A percentile compares a stretch with the other conserved stretches of the same genome.
phyloP scores from a whole-genome alignment of 2,329 filamentous ascomycete genomes.

The Aureobasidium mangrovei region DNA sequence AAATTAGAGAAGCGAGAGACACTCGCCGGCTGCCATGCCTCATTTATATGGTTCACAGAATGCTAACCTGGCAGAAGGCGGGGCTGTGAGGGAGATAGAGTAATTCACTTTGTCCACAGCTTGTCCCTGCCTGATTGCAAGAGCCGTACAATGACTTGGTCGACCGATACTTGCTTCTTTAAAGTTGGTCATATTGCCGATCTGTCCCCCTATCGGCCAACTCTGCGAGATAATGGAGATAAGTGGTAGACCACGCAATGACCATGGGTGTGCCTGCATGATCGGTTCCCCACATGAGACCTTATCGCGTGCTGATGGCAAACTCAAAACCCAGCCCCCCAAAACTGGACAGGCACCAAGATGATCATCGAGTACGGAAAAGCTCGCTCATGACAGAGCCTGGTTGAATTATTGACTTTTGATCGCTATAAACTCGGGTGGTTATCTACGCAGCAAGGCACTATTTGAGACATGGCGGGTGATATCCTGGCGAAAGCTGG shows the following conservation, averaged over 20 bases:
- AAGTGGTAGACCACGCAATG: no score
- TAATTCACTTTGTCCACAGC: background rate
- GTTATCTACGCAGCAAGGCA: no score
- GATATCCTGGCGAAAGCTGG: background rate
- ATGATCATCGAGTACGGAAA: no score
- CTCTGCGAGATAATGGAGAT: constrained; percentile 1
- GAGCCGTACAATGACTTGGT: no score
- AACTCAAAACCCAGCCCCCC: no score
- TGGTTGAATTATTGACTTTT: background rate
- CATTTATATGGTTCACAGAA: constrained; percentile 4
- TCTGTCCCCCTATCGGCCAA: background rate
- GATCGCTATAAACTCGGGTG: constrained; percentile 1
- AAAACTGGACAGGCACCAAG: no score
- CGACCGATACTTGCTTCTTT: background rate
- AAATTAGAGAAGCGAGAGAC: background rate
- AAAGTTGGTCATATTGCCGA: background rate
- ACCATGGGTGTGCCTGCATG: no score
- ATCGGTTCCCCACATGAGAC: background rate
- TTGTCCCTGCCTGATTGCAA: background rate
- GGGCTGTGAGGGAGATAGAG: background rate
- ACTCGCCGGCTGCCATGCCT: background rate
- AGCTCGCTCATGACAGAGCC: no score
- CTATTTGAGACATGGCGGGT: no score
- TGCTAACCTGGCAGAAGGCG: background rate
- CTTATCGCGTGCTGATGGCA: background rate